Conservation (phyloP, 78 protist species). For the Emiliania huxleyi region DNA sequence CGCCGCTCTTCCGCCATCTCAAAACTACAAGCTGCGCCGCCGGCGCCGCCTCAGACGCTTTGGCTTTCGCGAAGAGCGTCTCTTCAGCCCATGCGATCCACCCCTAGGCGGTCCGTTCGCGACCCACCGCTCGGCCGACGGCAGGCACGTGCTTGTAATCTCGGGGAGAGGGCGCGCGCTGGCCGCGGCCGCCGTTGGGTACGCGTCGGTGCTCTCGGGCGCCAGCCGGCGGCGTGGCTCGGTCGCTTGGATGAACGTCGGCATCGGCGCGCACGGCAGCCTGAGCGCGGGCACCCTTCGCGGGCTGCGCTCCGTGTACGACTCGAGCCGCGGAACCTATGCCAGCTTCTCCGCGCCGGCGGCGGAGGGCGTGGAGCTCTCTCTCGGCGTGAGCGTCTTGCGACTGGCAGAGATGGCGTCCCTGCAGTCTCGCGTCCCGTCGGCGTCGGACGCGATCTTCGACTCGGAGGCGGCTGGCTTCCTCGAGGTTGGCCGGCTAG, state of each 20-base stretch:
- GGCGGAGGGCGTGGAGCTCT: not conserved
- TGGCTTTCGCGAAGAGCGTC: too few species aligned
- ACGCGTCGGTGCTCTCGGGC: not conserved
- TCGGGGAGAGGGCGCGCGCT: not conserved
- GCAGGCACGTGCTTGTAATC: not conserved
- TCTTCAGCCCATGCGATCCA: too few species aligned
- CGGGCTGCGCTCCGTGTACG: not conserved
- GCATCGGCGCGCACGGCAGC: not conserved
- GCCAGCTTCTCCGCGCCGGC: not conserved
- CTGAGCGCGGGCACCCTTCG: not conserved
- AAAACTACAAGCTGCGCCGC: not conserved
- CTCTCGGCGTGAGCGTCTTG: not conserved
- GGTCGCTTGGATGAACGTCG: not conserved
- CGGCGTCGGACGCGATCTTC: not conserved
- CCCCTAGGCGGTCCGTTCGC: not conserved
- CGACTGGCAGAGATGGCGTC: not conserved
- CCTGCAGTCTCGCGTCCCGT: too few species aligned
- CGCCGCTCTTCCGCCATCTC: not conserved
- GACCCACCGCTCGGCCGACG: not conserved
- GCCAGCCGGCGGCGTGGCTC: not conserved
- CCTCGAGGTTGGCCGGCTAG: not conserved
- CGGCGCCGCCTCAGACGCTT: too few species aligned
- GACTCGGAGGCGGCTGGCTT: not conserved
- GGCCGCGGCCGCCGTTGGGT: not conserved
- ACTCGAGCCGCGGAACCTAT: not conserved